These are phyloP conservation scores for Plantago coronopus DNA, from an alignment of 305 asterid species.

Conservation along the genomic window DNA sequence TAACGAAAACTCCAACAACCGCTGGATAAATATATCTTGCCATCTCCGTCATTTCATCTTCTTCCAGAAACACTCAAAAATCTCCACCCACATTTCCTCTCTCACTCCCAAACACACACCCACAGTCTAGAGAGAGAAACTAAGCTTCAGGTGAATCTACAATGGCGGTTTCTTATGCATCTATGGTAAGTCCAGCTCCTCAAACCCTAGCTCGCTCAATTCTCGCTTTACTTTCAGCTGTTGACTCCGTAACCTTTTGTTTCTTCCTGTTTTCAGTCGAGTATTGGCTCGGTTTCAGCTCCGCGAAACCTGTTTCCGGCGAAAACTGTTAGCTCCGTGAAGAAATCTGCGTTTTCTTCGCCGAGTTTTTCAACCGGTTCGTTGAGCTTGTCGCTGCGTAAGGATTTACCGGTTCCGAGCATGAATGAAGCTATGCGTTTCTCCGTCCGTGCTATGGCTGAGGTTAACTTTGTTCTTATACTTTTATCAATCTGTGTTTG, in stretches of 20 bases:
- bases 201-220: conserved; percentile 3
- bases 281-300: conserved; percentile 54
- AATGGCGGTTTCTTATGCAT: conserved; percentile 60
- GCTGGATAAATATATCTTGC: conserved; percentile 30
- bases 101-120: conserved; percentile 4
- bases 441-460: conserved; percentile 59
- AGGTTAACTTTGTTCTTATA: conserved; percentile 31
- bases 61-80: conserved; percentile 12
- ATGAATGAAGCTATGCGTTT: conserved; percentile 25
- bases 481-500: neutral
- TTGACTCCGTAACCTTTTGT: neutral
- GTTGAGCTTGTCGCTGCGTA: conserved; percentile 30
- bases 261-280: conserved; percentile 40
- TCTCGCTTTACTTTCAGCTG: neutral
- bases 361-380: conserved; percentile 50
- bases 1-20: conserved; percentile 22
- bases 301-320: conserved; percentile 32
- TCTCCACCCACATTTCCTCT: conserved; percentile 5
- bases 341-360: conserved; percentile 37
- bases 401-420: conserved; percentile 24
- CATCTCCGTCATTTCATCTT: conserved; percentile 30
- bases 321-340: conserved; percentile 24
- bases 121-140: neutral
- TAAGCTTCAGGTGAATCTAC: neutral
- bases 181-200: conserved; percentile 36